These are phyloP conservation scores for Alternaria burnsii DNA, from an alignment of 2,329 filamentous ascomycete genomes.

Conservation along the genomic window DNA sequence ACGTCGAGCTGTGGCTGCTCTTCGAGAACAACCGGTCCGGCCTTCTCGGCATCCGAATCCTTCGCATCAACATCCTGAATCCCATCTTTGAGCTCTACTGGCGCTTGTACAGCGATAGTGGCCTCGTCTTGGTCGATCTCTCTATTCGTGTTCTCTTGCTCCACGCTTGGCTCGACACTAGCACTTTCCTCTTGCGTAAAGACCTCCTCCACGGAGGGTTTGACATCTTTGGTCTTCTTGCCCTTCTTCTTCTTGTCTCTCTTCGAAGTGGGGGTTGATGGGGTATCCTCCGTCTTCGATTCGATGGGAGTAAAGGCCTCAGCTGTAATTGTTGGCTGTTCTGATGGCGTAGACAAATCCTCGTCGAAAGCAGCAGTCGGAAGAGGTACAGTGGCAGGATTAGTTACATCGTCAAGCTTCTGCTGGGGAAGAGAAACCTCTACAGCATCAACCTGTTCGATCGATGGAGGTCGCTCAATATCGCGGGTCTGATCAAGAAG, in stretches of 20 bases:
- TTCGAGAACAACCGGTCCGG: neutral
- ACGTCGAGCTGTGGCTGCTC: neutral
- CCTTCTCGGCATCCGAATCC: neutral
- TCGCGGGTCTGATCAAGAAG: neutral
- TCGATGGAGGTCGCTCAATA: neutral
- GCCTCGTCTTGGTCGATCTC: neutral
- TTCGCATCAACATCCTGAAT: neutral
- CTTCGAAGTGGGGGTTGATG: slow-evolving; percentile 16
- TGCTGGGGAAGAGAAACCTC: neutral
- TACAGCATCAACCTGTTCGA: neutral
- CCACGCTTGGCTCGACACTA: neutral
- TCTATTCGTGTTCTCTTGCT: neutral
- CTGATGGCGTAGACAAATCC: slow-evolving; percentile 1
- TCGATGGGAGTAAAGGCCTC: neutral
- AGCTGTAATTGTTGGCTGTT: neutral
- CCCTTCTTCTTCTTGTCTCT: slow-evolving; percentile 37
- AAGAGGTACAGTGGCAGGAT: slow-evolving; percentile 11
- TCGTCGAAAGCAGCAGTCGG: slow-evolving; percentile 7
- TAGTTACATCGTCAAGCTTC: neutral
- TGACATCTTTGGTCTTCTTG: slow-evolving; percentile 26
- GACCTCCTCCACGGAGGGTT: slow-evolving; percentile 18
- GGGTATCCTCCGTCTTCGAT: slow-evolving; percentile 3
- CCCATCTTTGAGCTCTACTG: neutral
- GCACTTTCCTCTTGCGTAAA: neutral
- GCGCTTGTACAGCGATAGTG: neutral